These are phyloP conservation scores for Pseudocercospora cruenta DNA, from an alignment of 2,329 filamentous ascomycete genomes.

Conservation along the genomic window DNA sequence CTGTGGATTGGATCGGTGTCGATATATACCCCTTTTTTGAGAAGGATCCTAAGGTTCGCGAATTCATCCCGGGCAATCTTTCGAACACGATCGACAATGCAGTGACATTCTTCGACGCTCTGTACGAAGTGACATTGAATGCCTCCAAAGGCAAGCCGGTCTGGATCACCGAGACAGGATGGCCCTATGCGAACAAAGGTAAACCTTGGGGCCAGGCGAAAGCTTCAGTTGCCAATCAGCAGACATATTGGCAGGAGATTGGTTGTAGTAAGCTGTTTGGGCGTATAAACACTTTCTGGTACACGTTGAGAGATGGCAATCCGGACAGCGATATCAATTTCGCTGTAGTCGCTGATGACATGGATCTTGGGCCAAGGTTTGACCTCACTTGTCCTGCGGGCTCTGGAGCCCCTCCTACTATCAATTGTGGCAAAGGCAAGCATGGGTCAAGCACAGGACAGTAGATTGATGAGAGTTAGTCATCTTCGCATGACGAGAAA, in stretches of 20 bases:
- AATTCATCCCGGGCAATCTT: slow-evolving; percentile 38
- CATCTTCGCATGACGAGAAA: too few relatives aligned
- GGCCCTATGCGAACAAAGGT: slow-evolving; percentile 71
- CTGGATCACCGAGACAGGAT: slow-evolving; percentile 85
- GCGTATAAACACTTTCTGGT: slow-evolving; percentile 70
- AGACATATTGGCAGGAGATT: slow-evolving; percentile 77
- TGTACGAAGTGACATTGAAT: slow-evolving; percentile 63
- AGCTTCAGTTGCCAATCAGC: slow-evolving; percentile 68
- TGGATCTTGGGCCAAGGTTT: slow-evolving; percentile 1
- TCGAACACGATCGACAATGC: slow-evolving; percentile 66
- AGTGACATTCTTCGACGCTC: slow-evolving; percentile 68
- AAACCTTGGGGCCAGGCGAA: slow-evolving; percentile 63
- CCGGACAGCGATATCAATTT: neutral
- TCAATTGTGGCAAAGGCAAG: neutral
- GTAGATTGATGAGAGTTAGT: too few relatives aligned
- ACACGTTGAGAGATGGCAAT: slow-evolving; percentile 47
- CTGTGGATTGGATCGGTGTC: slow-evolving; percentile 77
- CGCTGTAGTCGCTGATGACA: neutral
- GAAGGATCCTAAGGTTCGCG: slow-evolving; percentile 51
- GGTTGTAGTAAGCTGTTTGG: slow-evolving; percentile 69
- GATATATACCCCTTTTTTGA: slow-evolving; percentile 76
- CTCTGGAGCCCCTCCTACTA: neutral
- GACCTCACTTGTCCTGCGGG: slow-evolving; percentile 3
- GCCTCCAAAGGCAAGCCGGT: slow-evolving; percentile 70
- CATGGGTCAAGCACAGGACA: neutral